Percentiles rank a stretch among this genome's conserved stretches.
Evolutionary conservation across 306 rosid species (phyloP).

Genomic region (Rosa chinensis): DNA sequence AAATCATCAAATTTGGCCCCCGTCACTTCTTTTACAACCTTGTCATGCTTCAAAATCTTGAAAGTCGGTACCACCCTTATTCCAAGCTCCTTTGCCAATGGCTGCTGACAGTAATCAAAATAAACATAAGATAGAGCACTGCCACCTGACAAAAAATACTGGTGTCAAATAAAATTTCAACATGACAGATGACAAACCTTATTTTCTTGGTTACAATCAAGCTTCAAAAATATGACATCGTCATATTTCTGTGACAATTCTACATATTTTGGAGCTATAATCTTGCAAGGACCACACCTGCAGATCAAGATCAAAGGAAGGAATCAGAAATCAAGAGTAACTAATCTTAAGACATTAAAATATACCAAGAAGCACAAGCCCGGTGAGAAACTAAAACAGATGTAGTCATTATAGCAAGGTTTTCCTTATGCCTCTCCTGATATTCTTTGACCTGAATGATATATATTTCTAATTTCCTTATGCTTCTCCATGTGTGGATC

Average conservation of each 20-base stretch:
- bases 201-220: conserved; percentile 90
- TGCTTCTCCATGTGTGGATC: not conserved
- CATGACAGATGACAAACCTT: conserved; percentile 46
- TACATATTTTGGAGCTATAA: conserved; percentile 83
- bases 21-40: conserved; percentile 81
- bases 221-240: conserved; percentile 90
- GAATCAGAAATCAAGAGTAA: conserved; percentile 17
- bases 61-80: conserved; percentile 95
- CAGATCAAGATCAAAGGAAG: conserved; percentile 7
- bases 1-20: conserved; percentile 92
- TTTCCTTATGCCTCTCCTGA: not conserved
- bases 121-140: conserved; percentile 13
- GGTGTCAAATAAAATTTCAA: not conserved
- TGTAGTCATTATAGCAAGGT: not conserved
- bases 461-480: not conserved
- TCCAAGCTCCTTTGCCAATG: conserved; percentile 98
- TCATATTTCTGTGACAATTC: conserved; percentile 71
- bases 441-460: not conserved
- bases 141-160: not conserved
- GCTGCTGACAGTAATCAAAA: conserved; percentile 46
- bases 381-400: not conserved
- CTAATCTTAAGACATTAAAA: not conserved
- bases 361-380: not conserved
- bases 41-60: conserved; percentile 76
- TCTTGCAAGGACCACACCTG: conserved; percentile 99